Evolutionary conservation across 352 stramenopile species (phyloP).

Genomic region (Phytophthora pseudosyringae): DNA sequence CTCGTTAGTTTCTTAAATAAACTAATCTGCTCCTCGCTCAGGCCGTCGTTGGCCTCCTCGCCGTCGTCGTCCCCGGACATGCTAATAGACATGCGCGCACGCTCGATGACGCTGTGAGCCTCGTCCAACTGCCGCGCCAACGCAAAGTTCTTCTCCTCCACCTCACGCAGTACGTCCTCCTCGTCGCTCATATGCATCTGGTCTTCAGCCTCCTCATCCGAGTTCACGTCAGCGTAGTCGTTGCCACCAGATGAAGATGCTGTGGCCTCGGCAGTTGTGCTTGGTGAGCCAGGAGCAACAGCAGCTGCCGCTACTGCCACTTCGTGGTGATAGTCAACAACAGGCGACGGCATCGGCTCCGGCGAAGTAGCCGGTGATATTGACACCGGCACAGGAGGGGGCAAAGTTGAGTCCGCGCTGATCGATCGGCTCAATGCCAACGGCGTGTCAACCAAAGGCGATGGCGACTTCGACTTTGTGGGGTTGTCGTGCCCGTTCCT

Average conservation of each 20-base stretch:
- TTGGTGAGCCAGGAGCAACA: conserved; percentile 29
- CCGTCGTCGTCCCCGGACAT: conserved; percentile 78
- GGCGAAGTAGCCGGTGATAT: conserved; percentile 22
- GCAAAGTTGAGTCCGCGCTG: conserved; percentile 42
- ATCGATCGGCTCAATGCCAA: conserved; percentile 47
- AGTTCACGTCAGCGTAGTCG: conserved; percentile 84
- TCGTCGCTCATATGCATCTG: conserved; percentile 80
- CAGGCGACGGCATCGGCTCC: conserved; percentile 32
- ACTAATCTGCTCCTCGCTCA: conserved; percentile 89
- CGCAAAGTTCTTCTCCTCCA: conserved; percentile 89
- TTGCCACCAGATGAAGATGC: conserved; percentile 52
- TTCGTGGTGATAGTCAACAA: conserved; percentile 21
- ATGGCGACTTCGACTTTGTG: conserved; percentile 26
- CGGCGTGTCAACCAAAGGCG: conserved; percentile 22
- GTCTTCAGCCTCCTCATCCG: conserved; percentile 82
- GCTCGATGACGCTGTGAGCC: conserved; percentile 85
- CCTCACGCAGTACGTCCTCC: conserved; percentile 70
- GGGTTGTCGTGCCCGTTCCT: conserved; percentile 37
- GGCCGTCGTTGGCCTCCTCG: conserved; percentile 59
- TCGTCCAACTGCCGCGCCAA: conserved; percentile 82
- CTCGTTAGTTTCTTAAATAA: conserved; percentile 93
- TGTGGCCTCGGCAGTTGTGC: conserved; percentile 42
- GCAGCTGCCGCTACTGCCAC: conserved; percentile 19
- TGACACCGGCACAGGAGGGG: conserved; percentile 30
- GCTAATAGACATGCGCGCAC: conserved; percentile 88